Conservation (phyloP, 352 stramenopile genomes). For the Phytophthora uliginosa region DNA sequence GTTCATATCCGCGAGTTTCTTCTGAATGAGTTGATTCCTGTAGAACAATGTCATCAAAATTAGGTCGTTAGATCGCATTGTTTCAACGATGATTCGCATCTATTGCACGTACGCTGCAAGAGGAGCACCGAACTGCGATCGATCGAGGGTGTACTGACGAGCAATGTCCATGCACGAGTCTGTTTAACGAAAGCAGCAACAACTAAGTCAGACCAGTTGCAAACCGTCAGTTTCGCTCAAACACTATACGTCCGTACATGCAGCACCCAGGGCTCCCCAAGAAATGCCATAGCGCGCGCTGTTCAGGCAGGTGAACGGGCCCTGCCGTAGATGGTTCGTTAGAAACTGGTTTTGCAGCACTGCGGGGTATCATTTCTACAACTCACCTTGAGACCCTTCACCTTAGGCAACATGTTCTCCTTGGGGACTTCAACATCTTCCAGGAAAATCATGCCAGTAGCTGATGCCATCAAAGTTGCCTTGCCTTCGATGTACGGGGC, state of each 20-base stretch:
- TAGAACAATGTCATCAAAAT: background rate
- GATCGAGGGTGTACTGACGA: conserved; percentile 96
- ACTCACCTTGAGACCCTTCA: conserved; percentile 85
- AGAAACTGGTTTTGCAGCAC: background rate
- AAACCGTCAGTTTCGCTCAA: background rate
- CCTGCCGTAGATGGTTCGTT: conserved; percentile 41
- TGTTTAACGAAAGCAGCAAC: conserved; percentile 18
- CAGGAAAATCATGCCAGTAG: conserved; percentile 98
- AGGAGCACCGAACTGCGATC: conserved; percentile 96
- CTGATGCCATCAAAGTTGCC: conserved; percentile 94
- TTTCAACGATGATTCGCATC: background rate
- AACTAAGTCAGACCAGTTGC: conserved; percentile 3
- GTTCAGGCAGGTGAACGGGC: conserved; percentile 99
- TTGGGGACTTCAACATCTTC: conserved; percentile 96
- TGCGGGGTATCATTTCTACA: background rate
- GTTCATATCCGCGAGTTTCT: conserved; percentile 98
- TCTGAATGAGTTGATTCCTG: conserved; percentile 98
- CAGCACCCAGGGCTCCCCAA: conserved; percentile 97
- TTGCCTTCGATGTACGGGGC: conserved; percentile 98
- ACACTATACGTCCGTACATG: conserved; percentile 61
- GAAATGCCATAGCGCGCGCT: conserved; percentile 98
- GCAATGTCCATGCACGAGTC: conserved; percentile 96
- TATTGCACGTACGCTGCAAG: conserved; percentile 88
- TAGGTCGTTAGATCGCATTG: conserved; percentile 2
- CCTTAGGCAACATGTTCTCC: conserved; percentile 95